Conservation (phyloP, 371 early-diverging fungal genomes). For the Dinochytrium kinnereticum region DNA sequence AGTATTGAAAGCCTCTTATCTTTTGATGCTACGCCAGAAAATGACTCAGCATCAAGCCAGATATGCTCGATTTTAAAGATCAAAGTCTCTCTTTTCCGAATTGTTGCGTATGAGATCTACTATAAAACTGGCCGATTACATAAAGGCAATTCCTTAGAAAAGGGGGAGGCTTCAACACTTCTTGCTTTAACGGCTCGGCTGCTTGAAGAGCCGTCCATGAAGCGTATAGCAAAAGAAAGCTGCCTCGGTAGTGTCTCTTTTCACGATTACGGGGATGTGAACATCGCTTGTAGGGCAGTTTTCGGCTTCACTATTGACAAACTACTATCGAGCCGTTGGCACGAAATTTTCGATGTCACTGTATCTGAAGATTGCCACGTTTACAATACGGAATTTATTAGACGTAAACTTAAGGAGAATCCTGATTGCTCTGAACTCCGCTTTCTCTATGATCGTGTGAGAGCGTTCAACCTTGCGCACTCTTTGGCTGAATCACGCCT, state of each 20-base stretch:
- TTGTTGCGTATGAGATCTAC: constrained; percentile 44
- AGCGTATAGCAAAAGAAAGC: no score
- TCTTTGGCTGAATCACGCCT: neutral
- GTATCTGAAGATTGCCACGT: neutral
- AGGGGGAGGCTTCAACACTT: no score
- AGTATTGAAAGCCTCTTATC: constrained; percentile 19
- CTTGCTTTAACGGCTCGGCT: no score
- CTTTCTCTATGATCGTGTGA: neutral
- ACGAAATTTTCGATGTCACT: neutral
- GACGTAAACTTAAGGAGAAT: neutral
- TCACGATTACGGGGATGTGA: no score
- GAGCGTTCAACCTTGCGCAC: neutral
- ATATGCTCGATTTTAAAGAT: constrained; percentile 7
- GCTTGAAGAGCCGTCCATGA: no score
- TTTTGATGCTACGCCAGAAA: constrained; percentile 6
- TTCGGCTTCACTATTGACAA: neutral
- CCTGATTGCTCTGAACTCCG: neutral
- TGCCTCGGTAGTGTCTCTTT: no score
- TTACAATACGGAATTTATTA: neutral
- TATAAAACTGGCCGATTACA: constrained; percentile 8
- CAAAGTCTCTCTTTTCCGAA: constrained; percentile 19
- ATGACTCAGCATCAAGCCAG: neutral
- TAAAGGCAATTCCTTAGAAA: no score
- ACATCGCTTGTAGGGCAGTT: no score
- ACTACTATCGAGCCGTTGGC: neutral